These are phyloP conservation scores for Coemansia sp. DNA, from an alignment of 192 early-diverging fungal genomes.

Conservation along the genomic window DNA sequence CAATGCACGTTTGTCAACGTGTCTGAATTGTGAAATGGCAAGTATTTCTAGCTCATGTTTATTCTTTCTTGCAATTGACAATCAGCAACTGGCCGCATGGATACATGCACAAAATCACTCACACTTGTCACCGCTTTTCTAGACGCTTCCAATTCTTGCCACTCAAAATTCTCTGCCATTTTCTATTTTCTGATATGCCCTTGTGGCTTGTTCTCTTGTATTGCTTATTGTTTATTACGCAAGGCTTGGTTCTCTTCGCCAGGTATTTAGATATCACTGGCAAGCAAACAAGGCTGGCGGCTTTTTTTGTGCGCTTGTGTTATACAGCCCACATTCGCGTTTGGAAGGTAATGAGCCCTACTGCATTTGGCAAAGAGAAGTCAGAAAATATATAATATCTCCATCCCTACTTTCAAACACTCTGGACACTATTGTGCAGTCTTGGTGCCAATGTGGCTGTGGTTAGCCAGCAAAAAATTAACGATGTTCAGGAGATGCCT, in stretches of 20 bases:
- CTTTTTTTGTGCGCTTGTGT: slow-evolving; percentile 5
- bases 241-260: not conserved
- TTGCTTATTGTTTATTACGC: not conserved
- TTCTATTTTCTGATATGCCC: not conserved
- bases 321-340: too few relatives aligned
- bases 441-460: too few relatives aligned
- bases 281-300: not conserved
- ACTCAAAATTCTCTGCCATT: not conserved
- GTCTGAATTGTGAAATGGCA: not conserved
- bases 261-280: not conserved
- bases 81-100: not conserved
- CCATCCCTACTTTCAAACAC: too few relatives aligned
- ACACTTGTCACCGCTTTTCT: not conserved
- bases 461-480: not conserved
- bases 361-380: too few relatives aligned
- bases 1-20: not conserved
- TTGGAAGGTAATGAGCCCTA: too few relatives aligned
- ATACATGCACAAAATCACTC: not conserved
- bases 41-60: too few relatives aligned
- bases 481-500: not conserved
- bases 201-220: not conserved
- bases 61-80: not conserved
- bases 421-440: too few relatives aligned
- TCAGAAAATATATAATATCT: too few relatives aligned
- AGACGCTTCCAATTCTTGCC: not conserved